Percentiles rank a stretch among this genome's conserved stretches.
These are phyloP conservation scores for Gyrodon lividus DNA, from an alignment of 768 basidiomycete genomes.

Conservation along the genomic window DNA sequence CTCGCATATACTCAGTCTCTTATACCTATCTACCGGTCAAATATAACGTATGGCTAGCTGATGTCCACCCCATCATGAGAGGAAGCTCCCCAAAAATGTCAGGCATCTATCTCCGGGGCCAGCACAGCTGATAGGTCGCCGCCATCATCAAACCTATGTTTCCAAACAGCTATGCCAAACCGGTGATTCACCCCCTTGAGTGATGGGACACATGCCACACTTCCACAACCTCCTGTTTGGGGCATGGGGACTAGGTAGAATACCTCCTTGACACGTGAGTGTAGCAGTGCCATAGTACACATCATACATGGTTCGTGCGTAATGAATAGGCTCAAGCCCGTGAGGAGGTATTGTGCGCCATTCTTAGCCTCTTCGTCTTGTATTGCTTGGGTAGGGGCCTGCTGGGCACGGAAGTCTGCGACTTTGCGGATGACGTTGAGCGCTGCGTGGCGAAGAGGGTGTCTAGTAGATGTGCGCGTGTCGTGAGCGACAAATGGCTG, in stretches of 20 bases:
- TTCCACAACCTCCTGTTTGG: constrained; percentile 85
- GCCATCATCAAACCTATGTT: constrained; percentile 14
- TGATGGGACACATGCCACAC: constrained; percentile 69
- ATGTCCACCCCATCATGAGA: no score
- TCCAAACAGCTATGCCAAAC: constrained; percentile 74
- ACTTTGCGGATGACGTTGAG: constrained; percentile 72
- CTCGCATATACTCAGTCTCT: neutral
- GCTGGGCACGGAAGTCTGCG: constrained; percentile 51
- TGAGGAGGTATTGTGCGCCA: constrained; percentile 85
- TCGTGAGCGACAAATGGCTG: constrained; percentile 60
- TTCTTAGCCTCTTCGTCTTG: constrained; percentile 38
- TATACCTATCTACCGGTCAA: constrained; percentile 4
- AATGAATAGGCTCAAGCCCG: constrained; percentile 77
- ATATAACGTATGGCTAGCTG: neutral
- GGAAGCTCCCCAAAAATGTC: neutral
- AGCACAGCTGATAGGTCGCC: constrained; percentile 10
- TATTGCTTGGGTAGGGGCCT: neutral
- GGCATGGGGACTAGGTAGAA: constrained; percentile 72
- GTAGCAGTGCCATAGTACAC: constrained; percentile 95
- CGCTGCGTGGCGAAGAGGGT: constrained; percentile 85
- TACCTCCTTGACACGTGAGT: constrained; percentile 90
- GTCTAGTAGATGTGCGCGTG: constrained; percentile 60
- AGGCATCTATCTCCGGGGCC: constrained; percentile 30
- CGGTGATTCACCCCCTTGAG: constrained; percentile 90
- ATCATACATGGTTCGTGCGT: constrained; percentile 98